These are phyloP conservation scores for Phytophthora palmivora DNA, from an alignment of 352 stramenopile genomes.

Conservation along the genomic window DNA sequence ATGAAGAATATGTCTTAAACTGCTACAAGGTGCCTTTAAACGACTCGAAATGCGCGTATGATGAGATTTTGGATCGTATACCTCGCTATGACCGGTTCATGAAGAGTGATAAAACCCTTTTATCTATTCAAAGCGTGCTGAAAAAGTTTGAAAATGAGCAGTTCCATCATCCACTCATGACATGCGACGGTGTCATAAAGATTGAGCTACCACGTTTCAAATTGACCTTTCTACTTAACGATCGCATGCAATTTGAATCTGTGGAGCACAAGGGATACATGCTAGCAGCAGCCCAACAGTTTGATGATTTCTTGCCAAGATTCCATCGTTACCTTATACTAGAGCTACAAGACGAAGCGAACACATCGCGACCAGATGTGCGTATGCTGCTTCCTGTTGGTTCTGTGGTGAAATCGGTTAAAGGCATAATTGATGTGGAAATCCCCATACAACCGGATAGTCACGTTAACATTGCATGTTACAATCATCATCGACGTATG, in stretches of 20 bases:
- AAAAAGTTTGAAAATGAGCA: constrained; percentile 50
- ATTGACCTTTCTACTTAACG: constrained; percentile 43
- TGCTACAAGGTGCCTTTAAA: constrained; percentile 47
- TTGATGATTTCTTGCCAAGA: constrained; percentile 44
- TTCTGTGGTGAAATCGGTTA: constrained; percentile 12
- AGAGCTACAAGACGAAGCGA: constrained; percentile 7
- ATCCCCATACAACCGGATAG: constrained; percentile 10
- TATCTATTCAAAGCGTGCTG: constrained; percentile 22
- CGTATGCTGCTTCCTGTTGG: constrained; percentile 50
- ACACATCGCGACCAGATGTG: constrained; percentile 24
- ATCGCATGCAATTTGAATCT: constrained; percentile 31
- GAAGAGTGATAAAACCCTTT: constrained; percentile 7
- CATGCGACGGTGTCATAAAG: constrained; percentile 25
- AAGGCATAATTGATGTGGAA: constrained; percentile 33
- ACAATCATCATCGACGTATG: constrained; percentile 44
- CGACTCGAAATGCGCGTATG: constrained; percentile 27
- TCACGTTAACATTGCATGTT: constrained; percentile 33
- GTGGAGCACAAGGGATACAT: constrained; percentile 50
- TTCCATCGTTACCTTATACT: constrained; percentile 54
- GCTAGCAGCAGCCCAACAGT: constrained; percentile 44
- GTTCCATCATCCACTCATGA: constrained; percentile 44
- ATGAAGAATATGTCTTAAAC: constrained; percentile 1
- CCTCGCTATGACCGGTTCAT: constrained; percentile 39
- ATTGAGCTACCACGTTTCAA: constrained; percentile 54
- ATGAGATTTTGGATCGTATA: constrained; percentile 17